Base-by-base conservation (phyloP, 179 eudicot species). In the Silene coronaria region DNA sequence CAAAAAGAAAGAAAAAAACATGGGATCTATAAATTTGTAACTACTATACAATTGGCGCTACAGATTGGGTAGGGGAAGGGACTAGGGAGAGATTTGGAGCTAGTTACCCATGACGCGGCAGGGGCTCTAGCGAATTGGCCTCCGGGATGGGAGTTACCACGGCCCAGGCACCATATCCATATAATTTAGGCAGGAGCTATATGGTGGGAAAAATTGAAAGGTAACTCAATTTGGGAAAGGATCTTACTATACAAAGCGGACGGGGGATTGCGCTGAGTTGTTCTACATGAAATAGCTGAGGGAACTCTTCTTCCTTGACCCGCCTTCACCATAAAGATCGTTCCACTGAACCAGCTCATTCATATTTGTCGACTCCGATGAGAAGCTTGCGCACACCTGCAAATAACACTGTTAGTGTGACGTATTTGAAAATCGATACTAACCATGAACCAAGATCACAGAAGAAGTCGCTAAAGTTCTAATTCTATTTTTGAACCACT, bases 381-480 rank as follows among this genome's bases (percentile, higher is more conserved):
- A 92, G 71, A 92, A 95, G 75, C 97, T 92, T n/a, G 97, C 96
- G 82, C 96, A 91, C 3, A 92, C 97, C 97, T 92, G 87, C 81
- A 82, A 55, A 48, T 14, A 67, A 55, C 16, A 45, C 51, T 45
- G 51, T 45, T 45, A 45, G 51, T 45, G 51, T 45, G 16, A 45
- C 51, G 12, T 34, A 34, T 45, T 11, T 2, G 12, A 45, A 45
- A 45, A 45, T 12, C 51, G 51, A 16, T 2, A 45, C 51, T 12
- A 14, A 11, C 51, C 51, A 45, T 11, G 51, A 14, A 11, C 51
- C 51, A 45, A 45, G 51, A 12, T 11, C 51, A 45, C 16, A 45
- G 16, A 45, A 45, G 51, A 45, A 45, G 16, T 14, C 51, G 4
- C 12, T 45, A 45, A 45, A 11, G 11, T 11, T 42, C 2, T 5